phyloP scores from a whole-genome alignment of 306 rosid genomes.

The Luffa acutangula region DNA sequence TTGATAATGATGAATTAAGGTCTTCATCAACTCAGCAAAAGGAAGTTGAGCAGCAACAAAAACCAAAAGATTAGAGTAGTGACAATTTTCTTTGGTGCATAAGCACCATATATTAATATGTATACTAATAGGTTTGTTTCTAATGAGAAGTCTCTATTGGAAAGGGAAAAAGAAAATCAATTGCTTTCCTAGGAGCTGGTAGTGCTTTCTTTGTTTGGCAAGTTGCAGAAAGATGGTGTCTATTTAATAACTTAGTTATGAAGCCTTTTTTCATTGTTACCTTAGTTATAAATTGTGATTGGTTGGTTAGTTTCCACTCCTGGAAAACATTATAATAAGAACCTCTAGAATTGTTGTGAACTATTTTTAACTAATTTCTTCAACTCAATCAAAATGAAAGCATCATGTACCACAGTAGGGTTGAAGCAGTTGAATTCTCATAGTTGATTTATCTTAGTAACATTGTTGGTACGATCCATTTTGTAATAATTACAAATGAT shows the following conservation, averaged over 20 bases:
- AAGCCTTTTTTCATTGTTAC: neutral
- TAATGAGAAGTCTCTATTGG: neutral
- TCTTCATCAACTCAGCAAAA: conserved; percentile 31
- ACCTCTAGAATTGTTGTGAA: neutral
- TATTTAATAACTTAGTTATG: neutral
- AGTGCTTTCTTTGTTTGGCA: neutral
- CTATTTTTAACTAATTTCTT: neutral
- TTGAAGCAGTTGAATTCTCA: neutral
- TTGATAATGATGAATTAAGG: conserved; percentile 34
- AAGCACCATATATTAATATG: neutral
- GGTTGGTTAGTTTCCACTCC: neutral
- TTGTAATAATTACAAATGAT: no score
- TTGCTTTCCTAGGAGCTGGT: neutral
- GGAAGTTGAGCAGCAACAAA: conserved; percentile 28
- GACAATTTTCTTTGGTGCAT: neutral
- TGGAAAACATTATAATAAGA: neutral
- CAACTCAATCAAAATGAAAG: neutral
- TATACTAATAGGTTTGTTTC: neutral
- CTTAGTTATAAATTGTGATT: neutral
- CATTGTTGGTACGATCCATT: no score
- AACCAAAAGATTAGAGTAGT: conserved; percentile 25
- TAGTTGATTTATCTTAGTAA: neutral
- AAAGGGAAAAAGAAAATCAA: neutral
- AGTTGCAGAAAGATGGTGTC: neutral
- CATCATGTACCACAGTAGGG: neutral